Evolutionary conservation across 1,284 basidiomycete genomes (phyloP).

Genomic region (Rhodotorula sp.): DNA sequence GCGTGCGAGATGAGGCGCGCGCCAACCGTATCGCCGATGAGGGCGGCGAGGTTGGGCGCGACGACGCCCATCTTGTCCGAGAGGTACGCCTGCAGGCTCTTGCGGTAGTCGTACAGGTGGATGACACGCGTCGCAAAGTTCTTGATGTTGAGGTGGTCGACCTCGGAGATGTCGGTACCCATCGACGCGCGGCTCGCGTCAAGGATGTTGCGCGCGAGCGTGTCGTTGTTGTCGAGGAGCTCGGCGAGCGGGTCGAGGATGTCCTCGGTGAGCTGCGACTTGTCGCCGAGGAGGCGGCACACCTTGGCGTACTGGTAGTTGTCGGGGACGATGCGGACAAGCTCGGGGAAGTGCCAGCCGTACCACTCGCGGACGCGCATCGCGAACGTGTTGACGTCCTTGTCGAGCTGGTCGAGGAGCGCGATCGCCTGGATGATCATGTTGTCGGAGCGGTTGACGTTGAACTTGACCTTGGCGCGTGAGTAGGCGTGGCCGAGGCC

Average conservation of each 20-base stretch:
- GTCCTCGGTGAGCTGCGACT: constrained; percentile 66
- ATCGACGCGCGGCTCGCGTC: constrained; percentile 93
- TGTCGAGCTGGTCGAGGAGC: constrained; percentile 97
- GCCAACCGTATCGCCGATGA: constrained; percentile 95
- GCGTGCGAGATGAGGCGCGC: constrained; percentile 96
- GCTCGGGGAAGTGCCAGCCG: constrained; percentile 99
- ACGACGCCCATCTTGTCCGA: constrained; percentile 97
- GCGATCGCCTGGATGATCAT: constrained; percentile 99
- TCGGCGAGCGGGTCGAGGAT: constrained; percentile 74
- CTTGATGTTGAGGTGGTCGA: constrained; percentile 96
- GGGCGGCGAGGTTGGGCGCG: constrained; percentile 91
- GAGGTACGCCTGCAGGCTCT: constrained; percentile 91
- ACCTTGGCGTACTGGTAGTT: constrained; percentile 92
- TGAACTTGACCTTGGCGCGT: constrained; percentile 98
- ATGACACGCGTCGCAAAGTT: constrained; percentile 92
- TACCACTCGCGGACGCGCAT: constrained; percentile 99
- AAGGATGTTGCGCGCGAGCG: constrained; percentile 86
- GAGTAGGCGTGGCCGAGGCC: constrained; percentile 98
- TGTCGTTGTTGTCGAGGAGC: constrained; percentile 83
- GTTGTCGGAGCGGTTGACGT: constrained; percentile 98
- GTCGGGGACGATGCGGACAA: constrained; percentile 90
- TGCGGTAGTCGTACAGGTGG: constrained; percentile 88
- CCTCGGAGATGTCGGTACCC: constrained; percentile 88
- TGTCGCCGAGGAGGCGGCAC: constrained; percentile 87
- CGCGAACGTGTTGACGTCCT: constrained; percentile 98